A percentile compares a stretch with the other conserved stretches of the same genome.
phyloP scores from a whole-genome alignment of 768 basidiomycete species.

The Suillus weaverae region DNA sequence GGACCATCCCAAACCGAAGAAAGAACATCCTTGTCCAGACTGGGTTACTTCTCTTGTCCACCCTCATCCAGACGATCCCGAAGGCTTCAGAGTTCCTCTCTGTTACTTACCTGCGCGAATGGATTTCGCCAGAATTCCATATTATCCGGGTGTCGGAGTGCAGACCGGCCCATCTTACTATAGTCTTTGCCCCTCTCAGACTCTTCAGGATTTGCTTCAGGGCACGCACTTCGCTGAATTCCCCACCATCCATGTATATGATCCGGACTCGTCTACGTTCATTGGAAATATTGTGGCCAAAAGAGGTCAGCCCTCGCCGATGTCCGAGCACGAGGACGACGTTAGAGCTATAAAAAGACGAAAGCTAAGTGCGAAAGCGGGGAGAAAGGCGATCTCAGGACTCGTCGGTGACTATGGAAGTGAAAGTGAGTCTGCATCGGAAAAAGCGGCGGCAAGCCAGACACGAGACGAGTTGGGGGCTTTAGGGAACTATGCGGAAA shows the following conservation, averaged over 20 bases:
- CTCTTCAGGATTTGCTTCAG: constrained; percentile 50
- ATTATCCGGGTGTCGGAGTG: background rate
- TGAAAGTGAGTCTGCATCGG: constrained; percentile 39
- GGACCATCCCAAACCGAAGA: constrained; percentile 39
- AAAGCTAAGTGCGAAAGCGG: constrained; percentile 52
- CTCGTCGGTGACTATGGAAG: constrained; percentile 64
- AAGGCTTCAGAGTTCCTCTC: constrained; percentile 54
- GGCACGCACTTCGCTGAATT: constrained; percentile 78
- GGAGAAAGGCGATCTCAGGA: constrained; percentile 55
- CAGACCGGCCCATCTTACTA: constrained; percentile 40
- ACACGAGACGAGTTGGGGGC: constrained; percentile 18
- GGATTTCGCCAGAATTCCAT: constrained; percentile 20
- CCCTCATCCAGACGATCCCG: constrained; percentile 55
- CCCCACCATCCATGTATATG: constrained; percentile 79
- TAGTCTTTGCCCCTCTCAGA: constrained; percentile 51
- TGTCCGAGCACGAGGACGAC: constrained; percentile 16
- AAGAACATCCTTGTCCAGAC: constrained; percentile 43
- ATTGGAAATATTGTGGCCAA: constrained; percentile 58
- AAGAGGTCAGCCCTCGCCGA: constrained; percentile 38
- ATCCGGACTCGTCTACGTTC: constrained; percentile 53
- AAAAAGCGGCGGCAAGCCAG: constrained; percentile 8
- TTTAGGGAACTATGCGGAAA: constrained; percentile 26
- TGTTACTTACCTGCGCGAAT: constrained; percentile 57
- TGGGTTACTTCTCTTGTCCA: constrained; percentile 59
- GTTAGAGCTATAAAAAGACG: constrained; percentile 50